Base-by-base conservation (phyloP, 768 basidiomycete genomes). In the Boletus subcaerulescens region DNA sequence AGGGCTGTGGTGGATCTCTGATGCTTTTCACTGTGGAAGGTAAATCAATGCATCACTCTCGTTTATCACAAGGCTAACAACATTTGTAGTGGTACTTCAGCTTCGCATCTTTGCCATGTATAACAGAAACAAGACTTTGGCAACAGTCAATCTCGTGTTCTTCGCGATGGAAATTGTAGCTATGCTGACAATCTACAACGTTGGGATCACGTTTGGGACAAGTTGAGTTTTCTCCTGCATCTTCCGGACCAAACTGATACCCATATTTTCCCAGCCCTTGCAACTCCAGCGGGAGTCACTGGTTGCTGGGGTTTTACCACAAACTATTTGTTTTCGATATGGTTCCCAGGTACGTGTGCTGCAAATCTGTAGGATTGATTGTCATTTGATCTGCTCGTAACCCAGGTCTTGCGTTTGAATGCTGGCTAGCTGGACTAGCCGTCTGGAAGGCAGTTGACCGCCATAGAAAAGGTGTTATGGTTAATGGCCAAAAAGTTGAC, bases 1-100 rank as follows among this genome's bases (percentile, higher is more conserved):
- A 47, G 35, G 46, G 46, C 8, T 47, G 46, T 36, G 46, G 46
- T 17, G 46, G 46, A 17, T 47, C 46, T 36, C 15, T 47, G 8
- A 47, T 47, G 46, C 46, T 47, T 22, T 47, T 47, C 33, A 47
- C 46, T 24, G 46, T 47, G 8, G 46, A 47, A 47, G 46, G 46
- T 36, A 47, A 47, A 24, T 24, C 46, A 47, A 15, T 12, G 2
- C 4, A 13, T 35, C 35, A 11, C 9, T 47, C 14, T 24, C 22
- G 46, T 35, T 20, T 14, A 24, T 24, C 46, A 36, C 8, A 33
- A 24, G 9, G 35, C 33, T 47, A 36, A 47, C 7, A 36, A 36
- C 20, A 24, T 9, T 12, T 32, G 33, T 17, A 47, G 46, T 47
- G 33, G 46, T 47, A 17, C 46, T 47, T 36, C 46, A 47, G 20